Percentiles rank a stretch among this genome's conserved stretches.
These are phyloP conservation scores for Aspergillus sp. DNA, from an alignment of 2,329 filamentous ascomycete genomes.

Conservation along the genomic window DNA sequence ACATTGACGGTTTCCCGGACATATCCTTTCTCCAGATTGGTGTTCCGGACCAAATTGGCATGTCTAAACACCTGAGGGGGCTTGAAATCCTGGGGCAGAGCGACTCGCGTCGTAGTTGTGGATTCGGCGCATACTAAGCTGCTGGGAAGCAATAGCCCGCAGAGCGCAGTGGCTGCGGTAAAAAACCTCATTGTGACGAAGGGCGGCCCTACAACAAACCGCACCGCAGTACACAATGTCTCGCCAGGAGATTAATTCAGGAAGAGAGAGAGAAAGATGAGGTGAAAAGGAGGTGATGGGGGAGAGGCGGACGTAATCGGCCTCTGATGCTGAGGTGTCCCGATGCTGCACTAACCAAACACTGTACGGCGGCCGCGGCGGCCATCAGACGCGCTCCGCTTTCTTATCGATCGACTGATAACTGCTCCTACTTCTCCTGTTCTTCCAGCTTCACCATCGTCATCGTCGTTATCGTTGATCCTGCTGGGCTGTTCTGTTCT, in stretches of 20 bases:
- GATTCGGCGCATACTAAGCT: slow-evolving; percentile 27
- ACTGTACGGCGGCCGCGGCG: slow-evolving; percentile 28
- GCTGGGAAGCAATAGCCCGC: slow-evolving; percentile 30
- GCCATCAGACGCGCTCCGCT: slow-evolving; percentile 11
- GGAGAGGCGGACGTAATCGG: slow-evolving; percentile 11
- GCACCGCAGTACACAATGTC: slow-evolving; percentile 20
- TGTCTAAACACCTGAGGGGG: slow-evolving; percentile 93
- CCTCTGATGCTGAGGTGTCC: slow-evolving; percentile 34
- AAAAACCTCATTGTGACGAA: slow-evolving; percentile 37
- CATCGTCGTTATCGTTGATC: neutral
- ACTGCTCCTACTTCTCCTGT: neutral
- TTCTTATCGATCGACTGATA: slow-evolving; percentile 5
- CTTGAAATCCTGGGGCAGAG: slow-evolving; percentile 56
- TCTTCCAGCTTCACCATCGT: slow-evolving; percentile 1
- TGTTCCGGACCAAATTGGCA: slow-evolving; percentile 79
- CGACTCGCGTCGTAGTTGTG: slow-evolving; percentile 26
- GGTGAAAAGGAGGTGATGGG: slow-evolving; percentile 3
- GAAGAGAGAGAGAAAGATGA: slow-evolving; percentile 9
- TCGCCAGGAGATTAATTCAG: slow-evolving; percentile 9
- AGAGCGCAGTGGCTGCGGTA: slow-evolving; percentile 30
- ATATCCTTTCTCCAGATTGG: slow-evolving; percentile 91
- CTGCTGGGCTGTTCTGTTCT: neutral
- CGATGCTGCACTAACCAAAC: slow-evolving; percentile 15
- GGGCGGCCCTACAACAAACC: slow-evolving; percentile 20
- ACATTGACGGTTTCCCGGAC: slow-evolving; percentile 88